Evolutionary conservation across 169 alveolate species (phyloP), one percentile per base, ranked within the genome.

Genomic region (Cryptosporidium ryanae): DNA sequence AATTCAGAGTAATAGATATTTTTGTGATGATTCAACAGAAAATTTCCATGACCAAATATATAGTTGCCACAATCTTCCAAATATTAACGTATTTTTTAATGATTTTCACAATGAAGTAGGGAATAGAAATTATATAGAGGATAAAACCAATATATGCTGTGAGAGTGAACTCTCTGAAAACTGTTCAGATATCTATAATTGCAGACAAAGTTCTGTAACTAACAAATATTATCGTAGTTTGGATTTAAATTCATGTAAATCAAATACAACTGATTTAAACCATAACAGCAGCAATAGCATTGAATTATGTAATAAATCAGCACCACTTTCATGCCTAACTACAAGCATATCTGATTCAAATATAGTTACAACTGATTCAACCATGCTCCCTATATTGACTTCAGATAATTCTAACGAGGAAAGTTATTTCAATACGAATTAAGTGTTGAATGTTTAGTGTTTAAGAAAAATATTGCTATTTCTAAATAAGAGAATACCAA

Each of bases 371-470:
- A 34, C 76, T 31, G 87, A 76, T 44, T 76, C 76, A 17, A 65
- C 71, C 6, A 59, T 76, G n/a, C 57, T 76, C 18, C 87, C 64
- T 29, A 59, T 76, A 32, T 46, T 76, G 17, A 76, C 87, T 12
- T 76, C 87, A 12, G 87, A 76, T 21, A 61, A 76, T 27, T 76
- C 87, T 76, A 52, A 61, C 17, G 71, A 76, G 0, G 87, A 59
- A 13, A 61, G 54, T 44, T 76, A 76, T 23, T 55, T 59, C 46
- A 23, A 55, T 54, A 34, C 18, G 7, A 32, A n/a, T 18, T 44
- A 13, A 32, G 46, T 38, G 8, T 10, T 38, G 1, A 38, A 6
- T 38, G 0, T 38, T 38, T 38, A 38, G 8, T 38, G 3, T 6
- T 38, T 10, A 38, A 10, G 46, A 10, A 38, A 38, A 38, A 4